A percentile compares a stretch with the other conserved stretches of the same genome.
Conservation (phyloP, 108 stramenopile genomes). For the Mayamaea pseudoterrestris region DNA sequence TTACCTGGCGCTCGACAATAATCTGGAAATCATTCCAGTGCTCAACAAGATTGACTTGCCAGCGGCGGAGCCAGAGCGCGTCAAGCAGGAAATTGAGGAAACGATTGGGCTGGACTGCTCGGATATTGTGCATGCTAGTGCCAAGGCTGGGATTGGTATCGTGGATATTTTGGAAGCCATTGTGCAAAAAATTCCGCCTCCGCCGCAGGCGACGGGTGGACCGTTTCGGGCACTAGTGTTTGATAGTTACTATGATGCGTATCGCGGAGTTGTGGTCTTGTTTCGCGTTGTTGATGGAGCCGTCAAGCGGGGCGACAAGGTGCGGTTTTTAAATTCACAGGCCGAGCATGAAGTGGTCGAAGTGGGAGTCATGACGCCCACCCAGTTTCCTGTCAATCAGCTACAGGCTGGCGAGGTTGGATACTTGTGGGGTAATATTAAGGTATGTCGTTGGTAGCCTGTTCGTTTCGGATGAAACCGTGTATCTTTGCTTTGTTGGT, state of each 20-base stretch:
- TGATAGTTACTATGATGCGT: conserved; percentile 93
- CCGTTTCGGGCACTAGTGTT: conserved; percentile 85
- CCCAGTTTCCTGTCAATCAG: conserved; percentile 61
- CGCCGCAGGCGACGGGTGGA: conserved; percentile 27
- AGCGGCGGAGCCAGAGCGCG: conserved; percentile 93
- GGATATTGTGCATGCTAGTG: conserved; percentile 77
- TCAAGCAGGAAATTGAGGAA: conserved; percentile 85
- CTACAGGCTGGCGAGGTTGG: conserved; percentile 89
- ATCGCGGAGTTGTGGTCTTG: conserved; percentile 91
- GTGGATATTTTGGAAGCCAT: conserved; percentile 90
- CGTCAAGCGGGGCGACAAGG: conserved; percentile 67
- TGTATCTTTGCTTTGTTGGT: no score
- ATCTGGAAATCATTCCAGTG: conserved; percentile 96
- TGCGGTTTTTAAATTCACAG: conserved; percentile 53
- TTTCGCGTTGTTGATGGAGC: conserved; percentile 93
- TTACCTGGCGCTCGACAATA: conserved; percentile 91
- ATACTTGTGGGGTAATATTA: conserved; percentile 87
- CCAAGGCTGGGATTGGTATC: conserved; percentile 90
- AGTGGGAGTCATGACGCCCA: conserved; percentile 88
- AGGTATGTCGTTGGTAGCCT: no score
- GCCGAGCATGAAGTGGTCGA: conserved; percentile 87
- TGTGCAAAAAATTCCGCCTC: conserved; percentile 82
- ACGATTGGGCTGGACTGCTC: conserved; percentile 90
- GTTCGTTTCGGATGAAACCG: no score
- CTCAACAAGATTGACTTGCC: conserved; percentile 99